A percentile compares a stretch with the other conserved stretches of the same genome.
These are phyloP conservation scores for Talaromyces sp. DNA, from an alignment of 2,329 filamentous ascomycete genomes.

Conservation along the genomic window DNA sequence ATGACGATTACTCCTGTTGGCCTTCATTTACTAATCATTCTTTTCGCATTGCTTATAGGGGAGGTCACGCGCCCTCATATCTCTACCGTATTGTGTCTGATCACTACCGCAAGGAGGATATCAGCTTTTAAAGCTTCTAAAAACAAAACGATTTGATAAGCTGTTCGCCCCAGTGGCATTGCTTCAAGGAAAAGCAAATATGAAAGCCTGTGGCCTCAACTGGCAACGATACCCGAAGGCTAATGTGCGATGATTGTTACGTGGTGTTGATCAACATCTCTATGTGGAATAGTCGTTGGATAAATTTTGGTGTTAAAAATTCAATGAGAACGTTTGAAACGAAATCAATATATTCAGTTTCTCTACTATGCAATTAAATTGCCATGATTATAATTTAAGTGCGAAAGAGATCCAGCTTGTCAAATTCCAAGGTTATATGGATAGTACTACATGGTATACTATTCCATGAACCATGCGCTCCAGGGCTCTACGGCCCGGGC, in stretches of 20 bases:
- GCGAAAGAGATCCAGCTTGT: too few species aligned
- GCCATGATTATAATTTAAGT: too few species aligned
- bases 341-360: slow-evolving; percentile 2
- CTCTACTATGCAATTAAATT: too few species aligned
- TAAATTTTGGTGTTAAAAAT: slow-evolving; percentile 6
- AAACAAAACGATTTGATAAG: neutral
- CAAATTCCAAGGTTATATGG: too few species aligned
- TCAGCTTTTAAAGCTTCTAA: slow-evolving; percentile 47
- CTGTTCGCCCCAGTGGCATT: neutral
- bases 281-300: slow-evolving; percentile 1
- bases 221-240: slow-evolving; percentile 28
- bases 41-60: slow-evolving; percentile 42
- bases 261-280: slow-evolving; percentile 6
- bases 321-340: slow-evolving; percentile 1
- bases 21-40: slow-evolving; percentile 16
- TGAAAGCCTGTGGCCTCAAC: slow-evolving; percentile 10
- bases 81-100: slow-evolving; percentile 67
- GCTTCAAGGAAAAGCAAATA: neutral
- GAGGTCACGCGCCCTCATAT: slow-evolving; percentile 66
- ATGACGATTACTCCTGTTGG: neutral
- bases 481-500: too few species aligned
- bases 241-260: slow-evolving; percentile 23
- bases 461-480: too few species aligned
- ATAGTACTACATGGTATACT: too few species aligned
- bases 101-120: slow-evolving; percentile 66